Evolutionary conservation across 306 rosid genomes (phyloP).

Genomic region (Cucumis melo): DNA sequence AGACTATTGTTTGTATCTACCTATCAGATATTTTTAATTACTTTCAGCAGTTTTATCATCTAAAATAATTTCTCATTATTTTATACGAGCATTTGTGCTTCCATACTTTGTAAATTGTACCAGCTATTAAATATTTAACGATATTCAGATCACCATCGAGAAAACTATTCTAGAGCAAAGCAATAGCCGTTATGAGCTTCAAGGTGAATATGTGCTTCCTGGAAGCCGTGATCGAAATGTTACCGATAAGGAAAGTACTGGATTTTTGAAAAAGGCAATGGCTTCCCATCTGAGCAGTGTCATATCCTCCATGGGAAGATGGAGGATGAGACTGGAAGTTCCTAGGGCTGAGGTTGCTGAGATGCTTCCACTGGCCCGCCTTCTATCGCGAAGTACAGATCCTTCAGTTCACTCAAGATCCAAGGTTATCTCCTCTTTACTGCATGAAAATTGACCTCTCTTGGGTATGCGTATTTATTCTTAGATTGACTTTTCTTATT

Average conservation of each 20-base stretch:
- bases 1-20: too few relatives aligned
- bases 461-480: background rate
- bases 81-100: constrained; percentile 1
- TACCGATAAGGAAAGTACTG: constrained; percentile 38
- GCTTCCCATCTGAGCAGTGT: constrained; percentile 68
- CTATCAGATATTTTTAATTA: too few relatives aligned
- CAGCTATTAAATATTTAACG: background rate
- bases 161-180: constrained; percentile 78
- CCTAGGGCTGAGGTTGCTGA: constrained; percentile 79
- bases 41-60: too few relatives aligned
- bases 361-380: constrained; percentile 95
- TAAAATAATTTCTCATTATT: background rate
- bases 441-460: constrained; percentile 9
- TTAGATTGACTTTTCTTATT: background rate
- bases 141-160: constrained; percentile 71
- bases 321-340: constrained; percentile 94
- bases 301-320: constrained; percentile 92
- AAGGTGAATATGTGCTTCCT: constrained; percentile 91
- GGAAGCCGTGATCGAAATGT: constrained; percentile 50
- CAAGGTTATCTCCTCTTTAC: constrained; percentile 44
- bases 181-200: constrained; percentile 85
- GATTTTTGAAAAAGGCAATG: constrained; percentile 37
- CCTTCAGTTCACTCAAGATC: constrained; percentile 82
- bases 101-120: background rate
- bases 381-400: constrained; percentile 73